phyloP scores from a whole-genome alignment of 441 rosid species.

The Jatropha multifida region DNA sequence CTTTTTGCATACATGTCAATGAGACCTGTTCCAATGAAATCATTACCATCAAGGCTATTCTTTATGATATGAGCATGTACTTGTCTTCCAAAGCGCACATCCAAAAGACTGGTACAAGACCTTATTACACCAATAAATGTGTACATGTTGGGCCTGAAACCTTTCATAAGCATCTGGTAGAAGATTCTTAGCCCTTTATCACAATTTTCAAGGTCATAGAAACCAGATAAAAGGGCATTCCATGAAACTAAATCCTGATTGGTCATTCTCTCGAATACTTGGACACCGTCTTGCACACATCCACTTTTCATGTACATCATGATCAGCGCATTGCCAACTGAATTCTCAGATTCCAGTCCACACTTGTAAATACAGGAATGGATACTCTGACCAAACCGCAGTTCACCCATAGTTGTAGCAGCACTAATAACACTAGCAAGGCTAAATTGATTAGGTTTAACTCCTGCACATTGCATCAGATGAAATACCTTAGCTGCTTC shows the following conservation, averaged over 20 bases:
- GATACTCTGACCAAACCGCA: constrained; percentile 32
- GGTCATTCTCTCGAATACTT: constrained; percentile 37
- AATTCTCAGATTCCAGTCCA: constrained; percentile 37
- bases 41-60: constrained; percentile 30
- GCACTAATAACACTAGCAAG: constrained; percentile 35
- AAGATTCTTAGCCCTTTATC: constrained; percentile 32
- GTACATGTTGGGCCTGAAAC: constrained; percentile 33
- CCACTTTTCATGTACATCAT: constrained; percentile 44
- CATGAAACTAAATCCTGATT: constrained; percentile 37
- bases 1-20: constrained; percentile 46
- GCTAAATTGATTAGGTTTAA: constrained; percentile 37
- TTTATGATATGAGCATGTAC: constrained; percentile 45
- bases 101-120: constrained; percentile 34
- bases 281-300: constrained; percentile 30
- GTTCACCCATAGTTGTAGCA: constrained; percentile 29
- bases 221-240: constrained; percentile 44
- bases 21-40: constrained; percentile 45
- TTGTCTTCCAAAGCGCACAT: constrained; percentile 43
- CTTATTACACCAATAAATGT: constrained; percentile 38
- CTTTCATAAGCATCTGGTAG: constrained; percentile 38
- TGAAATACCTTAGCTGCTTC: constrained; percentile 38
- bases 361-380: constrained; percentile 41
- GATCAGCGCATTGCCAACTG: constrained; percentile 40
- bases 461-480: constrained; percentile 37
- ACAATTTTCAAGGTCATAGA: constrained; percentile 20